These are phyloP conservation scores for Botryotinia calthae DNA, from an alignment of 2,329 filamentous ascomycete species.

Conservation along the genomic window DNA sequence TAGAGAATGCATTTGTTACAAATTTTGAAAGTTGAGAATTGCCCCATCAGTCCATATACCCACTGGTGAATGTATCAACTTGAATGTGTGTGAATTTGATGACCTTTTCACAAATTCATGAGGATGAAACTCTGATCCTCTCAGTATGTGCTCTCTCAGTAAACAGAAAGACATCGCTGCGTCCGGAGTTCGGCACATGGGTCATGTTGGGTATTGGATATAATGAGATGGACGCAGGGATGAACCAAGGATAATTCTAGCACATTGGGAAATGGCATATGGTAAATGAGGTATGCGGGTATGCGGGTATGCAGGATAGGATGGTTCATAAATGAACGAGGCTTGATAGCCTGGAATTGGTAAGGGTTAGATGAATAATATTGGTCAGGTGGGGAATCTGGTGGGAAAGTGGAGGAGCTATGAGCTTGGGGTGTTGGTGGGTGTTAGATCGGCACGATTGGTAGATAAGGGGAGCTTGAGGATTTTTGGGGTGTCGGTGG, in stretches of 20 bases:
- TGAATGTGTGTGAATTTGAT: not conserved
- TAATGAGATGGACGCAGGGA: not conserved
- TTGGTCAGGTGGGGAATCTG: not conserved
- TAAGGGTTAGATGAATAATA: not conserved
- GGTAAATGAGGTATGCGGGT: not conserved
- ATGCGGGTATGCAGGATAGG: not conserved
- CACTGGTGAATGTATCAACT: not conserved
- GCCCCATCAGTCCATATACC: not conserved
- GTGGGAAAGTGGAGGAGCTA: not conserved
- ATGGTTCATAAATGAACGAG: not conserved
- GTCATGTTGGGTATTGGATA: not conserved
- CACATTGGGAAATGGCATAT: not conserved
- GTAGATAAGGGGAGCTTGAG: not conserved
- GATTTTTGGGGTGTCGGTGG: not conserved
- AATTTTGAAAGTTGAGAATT: not conserved
- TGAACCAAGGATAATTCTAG: not conserved
- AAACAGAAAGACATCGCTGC: not conserved
- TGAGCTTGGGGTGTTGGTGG: not conserved
- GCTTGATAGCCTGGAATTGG: not conserved
- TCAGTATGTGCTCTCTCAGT: not conserved
- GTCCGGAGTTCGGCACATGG: not conserved
- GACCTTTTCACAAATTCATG: not conserved
- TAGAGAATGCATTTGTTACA: not conserved
- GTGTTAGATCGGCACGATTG: not conserved
- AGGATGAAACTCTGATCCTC: not conserved